Evolutionary conservation across 106 monocot species (phyloP).

Genomic region (Dioscorea zingiberensis): DNA sequence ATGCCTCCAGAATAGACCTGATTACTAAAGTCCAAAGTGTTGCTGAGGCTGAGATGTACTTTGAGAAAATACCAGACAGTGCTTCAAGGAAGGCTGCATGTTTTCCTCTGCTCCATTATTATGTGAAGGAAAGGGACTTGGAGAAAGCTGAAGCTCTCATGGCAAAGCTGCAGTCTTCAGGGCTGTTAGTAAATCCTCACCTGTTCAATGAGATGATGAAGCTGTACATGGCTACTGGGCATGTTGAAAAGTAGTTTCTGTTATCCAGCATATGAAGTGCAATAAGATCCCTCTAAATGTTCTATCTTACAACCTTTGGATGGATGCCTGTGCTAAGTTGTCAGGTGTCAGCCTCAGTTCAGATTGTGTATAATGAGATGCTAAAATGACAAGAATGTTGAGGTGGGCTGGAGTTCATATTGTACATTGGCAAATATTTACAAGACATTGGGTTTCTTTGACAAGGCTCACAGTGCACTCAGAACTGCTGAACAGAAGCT

Average conservation of each 20-base stretch:
- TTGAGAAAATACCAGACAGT: conserved; percentile 26
- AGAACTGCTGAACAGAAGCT: conserved; percentile 55
- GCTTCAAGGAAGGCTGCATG: conserved; percentile 49
- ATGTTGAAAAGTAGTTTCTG: conserved; percentile 36
- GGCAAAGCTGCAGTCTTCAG: conserved; percentile 36
- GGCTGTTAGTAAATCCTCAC: conserved; percentile 43
- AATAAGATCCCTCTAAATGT: conserved; percentile 46
- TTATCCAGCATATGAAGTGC: conserved; percentile 58
- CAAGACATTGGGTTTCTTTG: conserved; percentile 16
- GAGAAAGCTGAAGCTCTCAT: conserved; percentile 60
- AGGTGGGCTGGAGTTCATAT: conserved; percentile 82
- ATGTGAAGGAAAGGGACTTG: conserved; percentile 45
- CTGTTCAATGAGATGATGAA: conserved; percentile 92
- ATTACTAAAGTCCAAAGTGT: conserved; percentile 45
- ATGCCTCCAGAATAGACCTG: conserved; percentile 50
- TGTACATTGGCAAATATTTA: conserved; percentile 64
- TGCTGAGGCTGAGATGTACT: conserved; percentile 64
- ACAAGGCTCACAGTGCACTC: conserved; percentile 45
- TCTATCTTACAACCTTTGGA: conserved; percentile 76
- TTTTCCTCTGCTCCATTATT: conserved; percentile 63
- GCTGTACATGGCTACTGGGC: conserved; percentile 53
- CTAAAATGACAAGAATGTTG: conserved; percentile 39
- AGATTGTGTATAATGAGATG: conserved; percentile 63
- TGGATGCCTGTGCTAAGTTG: conserved; percentile 50
- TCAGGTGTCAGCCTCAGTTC: conserved; percentile 36